Percentiles rank a stretch among this genome's conserved stretches.
Evolutionary conservation across 306 rosid genomes (phyloP).

Genomic region (Pyrus betulifolia): DNA sequence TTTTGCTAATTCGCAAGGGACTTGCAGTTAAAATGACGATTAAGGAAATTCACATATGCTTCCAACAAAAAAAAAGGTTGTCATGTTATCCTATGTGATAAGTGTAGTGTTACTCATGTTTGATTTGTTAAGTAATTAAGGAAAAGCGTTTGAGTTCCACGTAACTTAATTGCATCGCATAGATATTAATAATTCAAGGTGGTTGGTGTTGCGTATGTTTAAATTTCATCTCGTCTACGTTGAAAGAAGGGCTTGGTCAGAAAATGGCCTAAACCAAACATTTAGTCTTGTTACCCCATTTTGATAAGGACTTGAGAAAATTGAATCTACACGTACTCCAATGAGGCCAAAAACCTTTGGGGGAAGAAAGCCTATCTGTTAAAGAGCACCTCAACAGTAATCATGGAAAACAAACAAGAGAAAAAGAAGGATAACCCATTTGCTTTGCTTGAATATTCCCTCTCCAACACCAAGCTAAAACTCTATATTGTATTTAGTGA

Average conservation of each 20-base stretch:
- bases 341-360: constrained; percentile 23
- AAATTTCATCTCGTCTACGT: constrained; percentile 15
- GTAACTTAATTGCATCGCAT: constrained; percentile 9
- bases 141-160: background rate
- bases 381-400: background rate
- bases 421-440: background rate
- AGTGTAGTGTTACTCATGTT: too few species aligned
- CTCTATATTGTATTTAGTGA: background rate
- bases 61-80: too few species aligned
- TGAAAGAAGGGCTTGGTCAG: background rate
- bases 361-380: background rate
- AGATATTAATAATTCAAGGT: constrained; percentile 21
- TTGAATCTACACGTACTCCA: constrained; percentile 9
- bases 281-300: background rate
- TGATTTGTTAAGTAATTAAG: background rate
- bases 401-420: constrained; percentile 15
- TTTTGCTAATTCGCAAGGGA: too few species aligned
- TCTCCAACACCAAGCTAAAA: background rate
- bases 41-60: too few species aligned
- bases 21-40: too few species aligned
- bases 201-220: constrained; percentile 20
- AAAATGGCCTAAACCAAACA: constrained; percentile 44
- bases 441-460: background rate
- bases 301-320: constrained; percentile 13
- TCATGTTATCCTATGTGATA: too few species aligned